Conservation (phyloP, 768 basidiomycete species). For the Hygrophoropsis aurantiaca region DNA sequence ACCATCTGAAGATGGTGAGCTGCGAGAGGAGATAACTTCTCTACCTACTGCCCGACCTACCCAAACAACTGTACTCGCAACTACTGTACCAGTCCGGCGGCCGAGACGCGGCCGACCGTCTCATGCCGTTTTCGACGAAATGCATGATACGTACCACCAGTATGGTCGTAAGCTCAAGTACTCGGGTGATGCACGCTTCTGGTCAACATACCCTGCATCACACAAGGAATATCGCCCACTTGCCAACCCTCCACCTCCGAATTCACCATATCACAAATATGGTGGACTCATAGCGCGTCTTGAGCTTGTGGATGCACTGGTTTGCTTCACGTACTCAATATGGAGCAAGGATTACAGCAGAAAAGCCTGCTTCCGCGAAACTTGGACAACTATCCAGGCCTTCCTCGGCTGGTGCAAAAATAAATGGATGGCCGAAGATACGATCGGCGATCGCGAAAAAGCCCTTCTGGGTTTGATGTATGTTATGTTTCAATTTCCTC, state of each 20-base stretch:
- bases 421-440: slow-evolving; percentile 55
- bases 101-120: slow-evolving; percentile 61
- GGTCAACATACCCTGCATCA: slow-evolving; percentile 66
- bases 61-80: slow-evolving; percentile 31
- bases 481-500: slow-evolving; percentile 32
- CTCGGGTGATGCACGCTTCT: slow-evolving; percentile 77
- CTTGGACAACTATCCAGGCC: slow-evolving; percentile 68
- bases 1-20: slow-evolving; percentile 47
- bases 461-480: slow-evolving; percentile 82
- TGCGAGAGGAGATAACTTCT: slow-evolving; percentile 37
- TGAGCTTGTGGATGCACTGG: slow-evolving; percentile 77
- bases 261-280: slow-evolving; percentile 72
- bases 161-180: slow-evolving; percentile 79
- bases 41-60: slow-evolving; percentile 18
- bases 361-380: slow-evolving; percentile 54
- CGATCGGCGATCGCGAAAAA: slow-evolving; percentile 46
- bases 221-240: slow-evolving; percentile 67
- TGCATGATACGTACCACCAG: slow-evolving; percentile 69
- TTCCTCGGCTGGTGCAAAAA: slow-evolving; percentile 73
- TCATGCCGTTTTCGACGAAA: slow-evolving; percentile 49
- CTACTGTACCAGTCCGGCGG: slow-evolving; percentile 58
- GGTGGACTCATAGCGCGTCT: slow-evolving; percentile 75
- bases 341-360: slow-evolving; percentile 74
- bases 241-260: slow-evolving; percentile 58
- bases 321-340: slow-evolving; percentile 81